Evolutionary conservation across 164 flowering plant genomes (phyloP).

Genomic region (Vitis rotundifolia): DNA sequence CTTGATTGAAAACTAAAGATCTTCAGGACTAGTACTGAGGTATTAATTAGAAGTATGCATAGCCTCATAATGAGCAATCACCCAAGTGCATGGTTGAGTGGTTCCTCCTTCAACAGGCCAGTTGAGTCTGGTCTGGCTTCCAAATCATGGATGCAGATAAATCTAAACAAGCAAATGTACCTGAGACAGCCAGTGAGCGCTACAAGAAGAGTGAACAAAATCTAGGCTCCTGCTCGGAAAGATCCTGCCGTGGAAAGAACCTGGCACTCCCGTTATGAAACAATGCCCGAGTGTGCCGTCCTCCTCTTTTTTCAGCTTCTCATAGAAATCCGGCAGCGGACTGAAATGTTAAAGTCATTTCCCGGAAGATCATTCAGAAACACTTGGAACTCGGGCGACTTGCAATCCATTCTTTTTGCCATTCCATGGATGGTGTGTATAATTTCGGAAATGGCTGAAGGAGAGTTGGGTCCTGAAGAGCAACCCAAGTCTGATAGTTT

Average conservation of each 20-base stretch:
- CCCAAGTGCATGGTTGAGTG: no score
- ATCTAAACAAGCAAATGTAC: background rate
- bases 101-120: no score
- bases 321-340: background rate
- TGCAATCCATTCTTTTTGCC: background rate
- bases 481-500: conserved; percentile 11
- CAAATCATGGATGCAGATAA: background rate
- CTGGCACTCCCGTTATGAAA: background rate
- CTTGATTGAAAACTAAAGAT: no score
- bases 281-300: background rate
- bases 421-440: background rate
- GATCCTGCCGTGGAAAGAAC: conserved; percentile 2
- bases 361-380: conserved; percentile 8
- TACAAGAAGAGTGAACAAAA: conserved; percentile 4
- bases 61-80: no score
- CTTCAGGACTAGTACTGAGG: no score
- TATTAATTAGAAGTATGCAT: no score
- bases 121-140: no score
- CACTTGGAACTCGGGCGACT: conserved; percentile 5
- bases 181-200: conserved; percentile 9
- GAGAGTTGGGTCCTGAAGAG: conserved; percentile 11
- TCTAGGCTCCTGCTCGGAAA: background rate
- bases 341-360: conserved; percentile 5
- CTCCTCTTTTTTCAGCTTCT: background rate
- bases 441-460: conserved; percentile 2